Base-by-base conservation (phyloP, 2,329 filamentous ascomycete genomes). In the Myrmaecium sp. region DNA sequence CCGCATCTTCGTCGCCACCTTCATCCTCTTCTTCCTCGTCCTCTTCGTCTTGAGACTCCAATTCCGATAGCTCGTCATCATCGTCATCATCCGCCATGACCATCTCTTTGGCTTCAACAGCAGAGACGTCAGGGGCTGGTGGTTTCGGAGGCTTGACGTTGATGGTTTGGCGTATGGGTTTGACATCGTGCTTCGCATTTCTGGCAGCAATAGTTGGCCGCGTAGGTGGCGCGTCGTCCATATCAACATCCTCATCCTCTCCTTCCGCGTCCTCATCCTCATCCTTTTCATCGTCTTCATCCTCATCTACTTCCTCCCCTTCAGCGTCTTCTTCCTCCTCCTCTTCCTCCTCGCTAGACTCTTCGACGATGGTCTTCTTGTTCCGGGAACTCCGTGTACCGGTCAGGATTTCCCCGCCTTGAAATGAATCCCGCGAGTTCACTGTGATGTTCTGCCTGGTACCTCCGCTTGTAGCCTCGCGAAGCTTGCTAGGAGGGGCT, bases 71-170 rank as follows among this genome's bases (percentile, higher is more conserved):
- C 26, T 55, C 51, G 5, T 57, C 56, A 26, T 55, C 53, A 14
- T 52, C 51, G 30, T 57, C 54, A 21, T 60, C 58, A 11, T 63
- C 47, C 5, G 22, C 54, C 42, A 64, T 44, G 29, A 42, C 55
- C 41, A 64, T 46, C 32, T 66, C 61, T 34, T 61, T 62, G 19
- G 49, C 52, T 35, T 63, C 60, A n/a, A 62, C 57, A 4, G 51
- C 39, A 14, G 31, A 26, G n/a, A 43, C 26, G 34, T 51, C 48
- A 18, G 49, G 47, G 5, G 25, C 23, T 11, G 22, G 17, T 5
- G 14, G 19, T 3, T 38, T 34, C 14, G 51, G 34, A 23, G 43
- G 47, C 3, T 37, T 41, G 28, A 44, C 34, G 25, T 36, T 52
- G 34, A 44, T 43, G 19, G n/a, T 44, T 38, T 3, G 46, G 42